Conservation (phyloP, 257 asterid species). For the Gynochthodes officinalis region DNA sequence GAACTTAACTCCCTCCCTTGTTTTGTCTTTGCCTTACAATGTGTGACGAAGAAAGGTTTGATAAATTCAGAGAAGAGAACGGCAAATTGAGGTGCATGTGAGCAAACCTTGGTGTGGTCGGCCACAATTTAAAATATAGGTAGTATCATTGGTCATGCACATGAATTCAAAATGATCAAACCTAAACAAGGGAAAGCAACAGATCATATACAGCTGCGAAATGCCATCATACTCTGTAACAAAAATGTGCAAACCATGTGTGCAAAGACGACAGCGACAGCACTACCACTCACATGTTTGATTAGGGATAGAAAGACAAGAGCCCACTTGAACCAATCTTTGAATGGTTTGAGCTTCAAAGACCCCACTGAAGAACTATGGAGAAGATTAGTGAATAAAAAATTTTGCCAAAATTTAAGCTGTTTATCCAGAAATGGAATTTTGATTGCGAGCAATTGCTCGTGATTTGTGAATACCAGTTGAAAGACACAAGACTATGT, state of each 20-base stretch:
- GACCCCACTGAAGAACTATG: not conserved
- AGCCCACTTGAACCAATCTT: not conserved
- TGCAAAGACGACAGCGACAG: not conserved
- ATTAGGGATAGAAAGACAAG: not conserved
- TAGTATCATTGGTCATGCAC: not conserved
- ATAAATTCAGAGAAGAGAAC: slow-evolving; percentile 5
- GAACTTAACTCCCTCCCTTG: not conserved
- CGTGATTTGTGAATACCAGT: no score
- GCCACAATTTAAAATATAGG: not conserved
- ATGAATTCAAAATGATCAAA: not conserved
- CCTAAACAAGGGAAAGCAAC: slow-evolving; percentile 2
- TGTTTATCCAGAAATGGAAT: no score
- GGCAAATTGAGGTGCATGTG: slow-evolving; percentile 19
- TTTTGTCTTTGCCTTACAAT: not conserved
- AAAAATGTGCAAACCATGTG: not conserved
- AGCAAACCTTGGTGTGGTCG: not conserved
- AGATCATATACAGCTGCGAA: slow-evolving; percentile 10
- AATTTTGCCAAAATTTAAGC: not conserved
- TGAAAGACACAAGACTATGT: no score
- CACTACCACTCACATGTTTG: slow-evolving; percentile 13
- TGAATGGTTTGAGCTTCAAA: not conserved
- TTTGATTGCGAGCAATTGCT: no score
- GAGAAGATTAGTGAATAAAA: no score
- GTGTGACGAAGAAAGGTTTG: not conserved
- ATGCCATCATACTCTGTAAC: not conserved